Evolutionary conservation across 345 rosid species (phyloP).

Genomic region (Citrus reticulata): DNA sequence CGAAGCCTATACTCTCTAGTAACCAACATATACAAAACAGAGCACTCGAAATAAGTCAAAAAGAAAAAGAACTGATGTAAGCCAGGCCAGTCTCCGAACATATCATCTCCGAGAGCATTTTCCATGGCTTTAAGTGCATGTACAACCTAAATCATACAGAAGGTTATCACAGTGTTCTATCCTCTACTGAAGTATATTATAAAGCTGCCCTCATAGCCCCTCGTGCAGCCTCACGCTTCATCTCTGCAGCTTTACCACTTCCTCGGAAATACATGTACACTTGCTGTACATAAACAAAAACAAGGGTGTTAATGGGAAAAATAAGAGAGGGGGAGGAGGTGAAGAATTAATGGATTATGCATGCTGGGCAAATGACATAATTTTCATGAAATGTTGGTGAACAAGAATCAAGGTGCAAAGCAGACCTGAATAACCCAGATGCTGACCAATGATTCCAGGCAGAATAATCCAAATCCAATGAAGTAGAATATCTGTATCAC

Average conservation of each 20-base stretch:
- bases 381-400: not conserved
- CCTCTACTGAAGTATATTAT: slow-evolving; percentile 25
- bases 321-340: no score
- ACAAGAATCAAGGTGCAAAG: not conserved
- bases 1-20: not conserved
- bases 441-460: slow-evolving; percentile 70
- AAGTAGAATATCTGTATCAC: slow-evolving; percentile 73
- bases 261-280: slow-evolving; percentile 82
- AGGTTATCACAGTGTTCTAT: not conserved
- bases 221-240: slow-evolving; percentile 54
- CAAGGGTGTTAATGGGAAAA: not conserved
- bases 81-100: not conserved
- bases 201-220: slow-evolving; percentile 68
- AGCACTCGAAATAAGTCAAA: not conserved
- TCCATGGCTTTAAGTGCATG: slow-evolving; percentile 8
- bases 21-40: slow-evolving; percentile 7
- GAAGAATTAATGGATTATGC: not conserved
- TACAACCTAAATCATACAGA: slow-evolving; percentile 3
- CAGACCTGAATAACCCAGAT: slow-evolving; percentile 90
- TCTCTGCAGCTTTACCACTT: slow-evolving; percentile 62
- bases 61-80: slow-evolving; percentile 1
- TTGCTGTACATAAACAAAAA: slow-evolving; percentile 42
- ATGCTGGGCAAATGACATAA: not conserved
- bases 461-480: slow-evolving; percentile 74
- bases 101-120: not conserved